Conservation (phyloP, 106 monocot genomes). For the Cymbidium sinense region DNA sequence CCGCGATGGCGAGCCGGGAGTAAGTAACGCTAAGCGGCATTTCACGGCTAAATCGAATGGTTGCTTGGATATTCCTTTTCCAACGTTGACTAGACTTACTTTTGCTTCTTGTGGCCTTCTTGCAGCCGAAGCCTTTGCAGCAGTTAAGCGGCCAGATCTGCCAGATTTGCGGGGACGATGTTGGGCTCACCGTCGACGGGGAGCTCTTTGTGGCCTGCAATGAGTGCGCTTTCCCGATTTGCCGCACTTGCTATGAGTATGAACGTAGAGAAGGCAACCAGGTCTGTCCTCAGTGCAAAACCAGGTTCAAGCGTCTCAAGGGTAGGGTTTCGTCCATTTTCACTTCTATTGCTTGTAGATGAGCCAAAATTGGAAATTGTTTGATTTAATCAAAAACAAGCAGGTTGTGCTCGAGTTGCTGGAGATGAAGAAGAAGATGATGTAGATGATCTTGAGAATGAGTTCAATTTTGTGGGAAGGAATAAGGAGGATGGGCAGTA, state of each 20-base stretch:
- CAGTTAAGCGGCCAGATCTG: conserved; percentile 77
- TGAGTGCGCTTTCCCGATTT: conserved; percentile 90
- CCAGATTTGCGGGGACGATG: conserved; percentile 96
- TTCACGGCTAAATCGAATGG: background rate
- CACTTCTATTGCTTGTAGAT: background rate
- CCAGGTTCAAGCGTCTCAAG: conserved; percentile 87
- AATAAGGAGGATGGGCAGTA: conserved; percentile 46
- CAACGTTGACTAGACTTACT: background rate
- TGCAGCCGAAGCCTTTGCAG: conserved; percentile 79
- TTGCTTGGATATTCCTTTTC: background rate
- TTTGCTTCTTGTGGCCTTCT: background rate
- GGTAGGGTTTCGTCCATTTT: conserved; percentile 23
- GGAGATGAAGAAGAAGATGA: conserved; percentile 96
- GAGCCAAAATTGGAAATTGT: background rate
- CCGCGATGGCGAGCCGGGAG: conserved; percentile 61
- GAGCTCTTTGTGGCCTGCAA: conserved; percentile 96
- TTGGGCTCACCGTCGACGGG: conserved; percentile 69
- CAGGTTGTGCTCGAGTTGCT: conserved; percentile 77
- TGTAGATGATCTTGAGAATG: conserved; percentile 89
- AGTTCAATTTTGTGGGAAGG: conserved; percentile 55
- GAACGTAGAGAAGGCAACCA: conserved; percentile 89
- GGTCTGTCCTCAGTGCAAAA: conserved; percentile 96
- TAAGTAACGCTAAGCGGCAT: conserved; percentile 11
- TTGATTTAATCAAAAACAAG: background rate
- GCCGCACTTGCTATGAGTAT: conserved; percentile 82